Percentiles rank a stretch among this genome's conserved stretches.
These are phyloP conservation scores for Sextonia rubra DNA, from an alignment of 164 flowering plant genomes.

Conservation along the genomic window DNA sequence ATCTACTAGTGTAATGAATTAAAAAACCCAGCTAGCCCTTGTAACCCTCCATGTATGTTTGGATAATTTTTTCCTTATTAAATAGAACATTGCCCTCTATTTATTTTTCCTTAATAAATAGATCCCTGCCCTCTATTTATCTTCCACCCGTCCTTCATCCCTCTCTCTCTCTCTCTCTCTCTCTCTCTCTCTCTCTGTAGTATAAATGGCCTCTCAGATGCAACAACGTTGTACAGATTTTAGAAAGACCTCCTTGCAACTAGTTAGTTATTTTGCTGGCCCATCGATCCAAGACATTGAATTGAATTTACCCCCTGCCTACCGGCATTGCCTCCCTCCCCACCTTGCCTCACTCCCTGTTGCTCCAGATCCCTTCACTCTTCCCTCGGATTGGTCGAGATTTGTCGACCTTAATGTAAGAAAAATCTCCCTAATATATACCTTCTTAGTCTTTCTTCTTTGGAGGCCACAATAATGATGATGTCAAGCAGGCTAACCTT, in stretches of 20 bases:
- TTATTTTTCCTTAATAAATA: too few relatives aligned
- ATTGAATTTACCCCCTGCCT: constrained; percentile 1
- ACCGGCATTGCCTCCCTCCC: constrained; percentile 20
- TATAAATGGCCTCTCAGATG: constrained; percentile 41
- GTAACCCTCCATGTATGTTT: too few relatives aligned
- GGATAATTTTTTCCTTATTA: too few relatives aligned
- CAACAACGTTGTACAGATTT: constrained; percentile 22
- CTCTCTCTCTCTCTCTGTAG: constrained; percentile 34
- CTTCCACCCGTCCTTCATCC: constrained; percentile 46
- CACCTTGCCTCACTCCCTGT: constrained; percentile 11
- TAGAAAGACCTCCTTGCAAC: background rate
- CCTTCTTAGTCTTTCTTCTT: background rate
- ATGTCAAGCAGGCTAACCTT: too few relatives aligned
- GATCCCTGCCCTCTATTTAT: too few relatives aligned
- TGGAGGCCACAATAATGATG: background rate
- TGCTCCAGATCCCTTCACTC: constrained; percentile 16
- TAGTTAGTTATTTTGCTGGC: background rate
- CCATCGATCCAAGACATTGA: constrained; percentile 9
- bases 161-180: constrained; percentile 33
- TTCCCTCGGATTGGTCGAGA: constrained; percentile 20
- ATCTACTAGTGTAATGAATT: too few relatives aligned
- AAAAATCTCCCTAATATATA: background rate
- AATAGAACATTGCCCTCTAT: too few relatives aligned
- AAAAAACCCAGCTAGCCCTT: too few relatives aligned
- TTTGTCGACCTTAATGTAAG: constrained; percentile 25